Base-by-base conservation (phyloP, 2,329 filamentous ascomycete genomes). In the Aspergillus aculeatus region DNA sequence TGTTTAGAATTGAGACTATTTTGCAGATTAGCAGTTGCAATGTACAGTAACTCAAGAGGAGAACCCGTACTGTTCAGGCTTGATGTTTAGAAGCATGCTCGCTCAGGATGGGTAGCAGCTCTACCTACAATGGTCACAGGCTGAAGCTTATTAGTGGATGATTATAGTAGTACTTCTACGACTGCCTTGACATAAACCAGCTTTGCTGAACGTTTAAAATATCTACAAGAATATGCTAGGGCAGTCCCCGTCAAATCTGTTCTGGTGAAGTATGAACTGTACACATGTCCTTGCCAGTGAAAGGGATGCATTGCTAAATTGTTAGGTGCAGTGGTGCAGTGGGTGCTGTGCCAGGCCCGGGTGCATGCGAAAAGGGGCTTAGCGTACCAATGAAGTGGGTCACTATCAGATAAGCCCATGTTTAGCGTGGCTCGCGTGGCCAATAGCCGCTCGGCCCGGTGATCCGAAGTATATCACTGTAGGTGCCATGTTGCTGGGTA, bases 1-100 rank as follows among this genome's bases (percentile, higher is more conserved):
- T 58, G 24, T 47, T 60, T 64, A 63, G 60, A 63, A 61, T 64
- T 59, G 32, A 64, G 52, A 60, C 26, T 5, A 16, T 44, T 44
- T 41, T 44, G 38, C 38, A 44, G 38, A 44, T 44, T 49, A 48
- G 29, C 47, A 48, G 50, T 47, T 57, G 56, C 54, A 57, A 41
- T 14, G 44, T 56, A 58, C 24, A 23, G 54, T 38, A 50, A 57
- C 38, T 44, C 38, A 19, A 19, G 38, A n/a, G 3, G 16, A 6
- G 38, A 5, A 7, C 16, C 5, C 16, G 38, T 44, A 19, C 14
- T 44, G 14, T 44, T 29, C 3, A 44, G 38, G 12, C 19, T 16
- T 35, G 14, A 3, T 16, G 5, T 6, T 10, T 9, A 19, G 14
- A 44, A 19, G n/a, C 38, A 35, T 16, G 38, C 38, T 9, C 38